A percentile compares a stretch with the other conserved stretches of the same genome.
Conservation (phyloP, 1,139 yeast species). For the Nematodospora anomalae region DNA sequence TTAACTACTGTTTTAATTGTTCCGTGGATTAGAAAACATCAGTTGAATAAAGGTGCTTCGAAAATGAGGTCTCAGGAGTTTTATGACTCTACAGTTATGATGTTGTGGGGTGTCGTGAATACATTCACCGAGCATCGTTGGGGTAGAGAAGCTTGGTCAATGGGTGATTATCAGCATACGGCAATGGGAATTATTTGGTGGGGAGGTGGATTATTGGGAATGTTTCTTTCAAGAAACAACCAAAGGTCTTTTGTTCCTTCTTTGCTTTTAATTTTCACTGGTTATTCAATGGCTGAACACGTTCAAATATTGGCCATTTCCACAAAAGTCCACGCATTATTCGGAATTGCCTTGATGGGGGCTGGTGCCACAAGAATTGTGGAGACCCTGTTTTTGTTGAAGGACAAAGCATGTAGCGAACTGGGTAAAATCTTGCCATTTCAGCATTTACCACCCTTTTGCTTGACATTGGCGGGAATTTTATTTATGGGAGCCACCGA, state of each 20-base stretch:
- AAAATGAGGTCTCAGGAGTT: constrained; percentile 72
- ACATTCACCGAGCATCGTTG: constrained; percentile 96
- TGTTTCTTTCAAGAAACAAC: constrained; percentile 61
- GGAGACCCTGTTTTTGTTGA: constrained; percentile 72
- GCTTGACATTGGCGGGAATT: constrained; percentile 74
- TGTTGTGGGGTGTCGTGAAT: constrained; percentile 87
- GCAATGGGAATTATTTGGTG: constrained; percentile 97
- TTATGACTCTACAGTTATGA: constrained; percentile 77
- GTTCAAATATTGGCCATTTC: constrained; percentile 71
- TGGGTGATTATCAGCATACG: constrained; percentile 91
- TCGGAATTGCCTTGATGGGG: constrained; percentile 75
- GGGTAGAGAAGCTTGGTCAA: constrained; percentile 85
- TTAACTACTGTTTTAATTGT: constrained; percentile 64
- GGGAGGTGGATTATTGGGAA: constrained; percentile 87
- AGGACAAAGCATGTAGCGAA: constrained; percentile 50
- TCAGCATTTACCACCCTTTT: constrained; percentile 82
- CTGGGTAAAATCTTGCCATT: constrained; percentile 59
- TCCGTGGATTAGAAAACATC: constrained; percentile 60
- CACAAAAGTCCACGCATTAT: constrained; percentile 83
- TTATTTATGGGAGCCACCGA: constrained; percentile 91
- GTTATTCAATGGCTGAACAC: constrained; percentile 93
- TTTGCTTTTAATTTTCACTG: constrained; percentile 77
- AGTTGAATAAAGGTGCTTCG: constrained; percentile 21
- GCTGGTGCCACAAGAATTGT: constrained; percentile 75
- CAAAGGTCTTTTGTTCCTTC: constrained; percentile 79